Conservation (phyloP, 1,284 basidiomycete species). For the Ustilago nuda region DNA sequence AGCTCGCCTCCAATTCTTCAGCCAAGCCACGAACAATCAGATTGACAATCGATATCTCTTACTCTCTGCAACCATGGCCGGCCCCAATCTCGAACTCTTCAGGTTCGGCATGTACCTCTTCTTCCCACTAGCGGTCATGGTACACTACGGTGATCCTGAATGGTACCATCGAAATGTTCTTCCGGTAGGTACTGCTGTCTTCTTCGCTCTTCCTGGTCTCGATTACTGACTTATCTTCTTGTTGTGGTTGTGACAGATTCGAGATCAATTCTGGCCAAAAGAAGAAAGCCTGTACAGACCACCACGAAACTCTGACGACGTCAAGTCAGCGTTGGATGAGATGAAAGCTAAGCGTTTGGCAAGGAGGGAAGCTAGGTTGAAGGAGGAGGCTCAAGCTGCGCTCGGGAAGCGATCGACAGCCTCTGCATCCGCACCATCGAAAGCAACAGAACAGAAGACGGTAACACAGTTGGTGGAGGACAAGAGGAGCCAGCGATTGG, state of each 20-base stretch:
- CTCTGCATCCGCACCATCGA: neutral
- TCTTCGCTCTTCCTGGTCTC: neutral
- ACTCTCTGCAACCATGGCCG: conserved; percentile 74
- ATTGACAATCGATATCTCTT: neutral
- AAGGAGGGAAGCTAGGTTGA: conserved; percentile 34
- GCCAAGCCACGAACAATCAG: neutral
- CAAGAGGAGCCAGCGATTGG: conserved; percentile 20
- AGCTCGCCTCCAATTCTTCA: neutral
- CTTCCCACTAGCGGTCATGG: conserved; percentile 83
- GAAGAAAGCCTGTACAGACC: conserved; percentile 55
- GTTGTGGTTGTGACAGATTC: conserved; percentile 20
- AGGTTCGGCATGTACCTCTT: conserved; percentile 76
- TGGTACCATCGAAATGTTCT: conserved; percentile 85
- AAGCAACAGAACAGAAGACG: neutral
- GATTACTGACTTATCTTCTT: conserved; percentile 3
- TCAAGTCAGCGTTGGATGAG: conserved; percentile 51
- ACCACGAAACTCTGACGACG: conserved; percentile 47
- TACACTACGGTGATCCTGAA: conserved; percentile 83
- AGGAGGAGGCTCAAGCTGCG: conserved; percentile 13
- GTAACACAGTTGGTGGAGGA: conserved; percentile 18
- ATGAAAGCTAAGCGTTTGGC: conserved; percentile 51
- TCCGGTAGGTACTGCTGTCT: conserved; percentile 74
- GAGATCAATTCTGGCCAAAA: conserved; percentile 62
- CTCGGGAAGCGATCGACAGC: neutral
- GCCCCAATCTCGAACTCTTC: conserved; percentile 74